These are phyloP conservation scores for Puccinia coronata DNA, from an alignment of 1,284 basidiomycete genomes.

Conservation along the genomic window DNA sequence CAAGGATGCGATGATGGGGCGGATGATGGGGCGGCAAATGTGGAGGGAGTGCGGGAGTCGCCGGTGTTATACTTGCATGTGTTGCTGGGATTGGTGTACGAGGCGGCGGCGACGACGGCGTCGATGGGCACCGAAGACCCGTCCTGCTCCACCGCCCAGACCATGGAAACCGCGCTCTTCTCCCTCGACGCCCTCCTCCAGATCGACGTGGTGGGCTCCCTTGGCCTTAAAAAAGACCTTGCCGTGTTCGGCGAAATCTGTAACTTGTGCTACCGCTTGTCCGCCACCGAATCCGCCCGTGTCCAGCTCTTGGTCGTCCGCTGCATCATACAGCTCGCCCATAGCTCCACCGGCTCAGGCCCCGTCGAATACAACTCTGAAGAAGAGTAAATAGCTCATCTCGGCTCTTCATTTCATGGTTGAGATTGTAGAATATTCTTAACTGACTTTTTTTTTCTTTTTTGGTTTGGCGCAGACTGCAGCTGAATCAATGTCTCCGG, in stretches of 20 bases:
- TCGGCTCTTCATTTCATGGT: not conserved
- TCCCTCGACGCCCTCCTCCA: conserved; percentile 77
- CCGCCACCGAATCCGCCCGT: conserved; percentile 75
- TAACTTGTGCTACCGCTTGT: conserved; percentile 82
- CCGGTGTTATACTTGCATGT: conserved; percentile 82
- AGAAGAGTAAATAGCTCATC: conserved; percentile 18
- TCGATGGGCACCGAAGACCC: conserved; percentile 65
- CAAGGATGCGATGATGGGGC: conserved; percentile 34
- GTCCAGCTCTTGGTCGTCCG: conserved; percentile 77
- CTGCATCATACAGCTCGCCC: conserved; percentile 59
- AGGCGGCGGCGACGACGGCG: conserved; percentile 67
- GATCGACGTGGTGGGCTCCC: conserved; percentile 75
- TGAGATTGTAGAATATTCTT: not conserved
- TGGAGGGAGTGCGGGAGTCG: conserved; percentile 60
- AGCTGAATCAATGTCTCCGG: conserved; percentile 72
- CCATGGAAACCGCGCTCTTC: conserved; percentile 59
- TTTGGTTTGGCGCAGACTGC: conserved; percentile 49
- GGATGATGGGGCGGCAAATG: no score
- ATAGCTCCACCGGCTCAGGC: conserved; percentile 27
- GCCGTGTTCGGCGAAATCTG: conserved; percentile 86
- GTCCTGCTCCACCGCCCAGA: conserved; percentile 56
- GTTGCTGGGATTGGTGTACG: conserved; percentile 88
- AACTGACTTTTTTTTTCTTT: not conserved
- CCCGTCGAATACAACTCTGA: conserved; percentile 20
- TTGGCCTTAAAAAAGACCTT: conserved; percentile 76